phyloP scores from a whole-genome alignment of 1,284 basidiomycete species.

The Stygiomarasmius scandens region DNA sequence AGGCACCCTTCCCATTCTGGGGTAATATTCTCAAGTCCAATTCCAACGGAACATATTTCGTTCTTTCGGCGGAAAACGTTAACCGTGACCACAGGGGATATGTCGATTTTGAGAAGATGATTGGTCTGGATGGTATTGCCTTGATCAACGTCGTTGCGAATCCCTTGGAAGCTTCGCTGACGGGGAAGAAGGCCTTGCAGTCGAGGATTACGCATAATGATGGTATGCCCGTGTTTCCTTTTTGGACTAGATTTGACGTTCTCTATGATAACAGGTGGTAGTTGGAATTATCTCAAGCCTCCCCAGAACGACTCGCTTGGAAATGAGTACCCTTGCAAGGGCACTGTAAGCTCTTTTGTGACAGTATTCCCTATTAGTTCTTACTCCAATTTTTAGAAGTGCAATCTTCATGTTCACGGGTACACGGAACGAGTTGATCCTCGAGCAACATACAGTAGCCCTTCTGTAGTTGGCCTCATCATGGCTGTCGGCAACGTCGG shows the following conservation, averaged over 20 bases:
- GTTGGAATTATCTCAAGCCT: constrained; percentile 84
- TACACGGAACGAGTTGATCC: constrained; percentile 94
- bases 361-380: neutral
- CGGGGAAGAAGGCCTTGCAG: constrained; percentile 79
- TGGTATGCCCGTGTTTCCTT: constrained; percentile 46
- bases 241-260: neutral
- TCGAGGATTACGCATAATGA: constrained; percentile 96
- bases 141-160: constrained; percentile 91
- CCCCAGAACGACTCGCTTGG: constrained; percentile 81
- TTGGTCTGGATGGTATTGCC: constrained; percentile 94
- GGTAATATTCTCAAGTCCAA: constrained; percentile 96
- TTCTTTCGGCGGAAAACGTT: constrained; percentile 83
- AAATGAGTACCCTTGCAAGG: constrained; percentile 72
- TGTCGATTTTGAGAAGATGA: constrained; percentile 99
- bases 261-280: constrained; percentile 56
- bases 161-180: constrained; percentile 72
- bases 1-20: constrained; percentile 75
- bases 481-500: constrained; percentile 99
- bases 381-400: constrained; percentile 54
- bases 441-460: constrained; percentile 89
- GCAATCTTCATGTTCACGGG: constrained; percentile 90
- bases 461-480: constrained; percentile 89
- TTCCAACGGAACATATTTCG: constrained; percentile 97
- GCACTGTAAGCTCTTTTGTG: constrained; percentile 53
- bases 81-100: constrained; percentile 88